phyloP scores from a whole-genome alignment of 768 basidiomycete species.

The Phlebiopsis gigantea region DNA sequence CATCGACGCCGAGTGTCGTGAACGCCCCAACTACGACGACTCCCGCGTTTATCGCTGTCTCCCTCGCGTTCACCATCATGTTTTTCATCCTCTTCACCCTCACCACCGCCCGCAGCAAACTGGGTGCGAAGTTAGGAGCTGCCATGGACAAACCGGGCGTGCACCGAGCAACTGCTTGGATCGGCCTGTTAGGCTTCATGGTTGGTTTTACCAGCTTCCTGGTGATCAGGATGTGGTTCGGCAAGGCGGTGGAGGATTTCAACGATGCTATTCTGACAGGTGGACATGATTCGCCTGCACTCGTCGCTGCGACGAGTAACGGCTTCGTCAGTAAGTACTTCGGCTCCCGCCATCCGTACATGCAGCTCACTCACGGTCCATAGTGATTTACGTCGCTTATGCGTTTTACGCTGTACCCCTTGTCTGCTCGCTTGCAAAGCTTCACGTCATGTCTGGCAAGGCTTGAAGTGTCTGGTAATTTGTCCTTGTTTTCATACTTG shows the following conservation, averaged over 20 bases:
- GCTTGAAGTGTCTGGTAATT: constrained; percentile 13
- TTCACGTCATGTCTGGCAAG: constrained; percentile 48
- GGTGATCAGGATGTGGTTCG: constrained; percentile 76
- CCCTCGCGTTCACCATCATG: constrained; percentile 47
- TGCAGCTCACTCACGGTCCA: not conserved
- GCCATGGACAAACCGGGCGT: constrained; percentile 51
- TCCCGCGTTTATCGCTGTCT: constrained; percentile 58
- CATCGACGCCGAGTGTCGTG: constrained; percentile 48
- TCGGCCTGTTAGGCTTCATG: constrained; percentile 73
- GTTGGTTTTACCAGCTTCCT: constrained; percentile 67
- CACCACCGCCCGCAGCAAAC: constrained; percentile 60
- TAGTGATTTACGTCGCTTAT: constrained; percentile 79
- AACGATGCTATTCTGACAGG: constrained; percentile 53
- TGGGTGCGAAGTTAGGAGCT: constrained; percentile 43
- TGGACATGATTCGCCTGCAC: constrained; percentile 47
- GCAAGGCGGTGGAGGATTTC: constrained; percentile 74
- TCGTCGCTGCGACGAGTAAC: constrained; percentile 61
- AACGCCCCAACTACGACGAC: constrained; percentile 57
- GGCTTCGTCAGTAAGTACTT: constrained; percentile 58
- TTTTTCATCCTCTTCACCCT: constrained; percentile 66
- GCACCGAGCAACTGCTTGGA: constrained; percentile 62
- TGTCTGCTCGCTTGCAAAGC: constrained; percentile 60
- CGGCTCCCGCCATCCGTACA: not conserved
- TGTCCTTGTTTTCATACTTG: not conserved
- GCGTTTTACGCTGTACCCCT: constrained; percentile 70